phyloP scores from a whole-genome alignment of 768 basidiomycete genomes.

The Multifurca ochricompacta region DNA sequence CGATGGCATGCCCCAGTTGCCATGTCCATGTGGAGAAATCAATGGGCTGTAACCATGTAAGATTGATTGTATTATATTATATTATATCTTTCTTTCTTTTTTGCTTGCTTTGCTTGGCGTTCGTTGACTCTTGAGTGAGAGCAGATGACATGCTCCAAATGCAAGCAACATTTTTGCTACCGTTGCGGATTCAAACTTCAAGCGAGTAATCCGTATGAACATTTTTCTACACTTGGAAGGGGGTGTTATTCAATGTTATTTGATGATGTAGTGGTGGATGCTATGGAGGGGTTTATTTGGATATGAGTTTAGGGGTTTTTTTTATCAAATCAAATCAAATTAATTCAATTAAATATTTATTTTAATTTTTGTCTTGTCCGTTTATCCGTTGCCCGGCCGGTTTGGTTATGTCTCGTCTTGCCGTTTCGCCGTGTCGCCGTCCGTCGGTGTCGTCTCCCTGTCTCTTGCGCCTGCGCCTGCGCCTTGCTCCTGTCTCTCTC shows the following conservation, averaged over 20 bases:
- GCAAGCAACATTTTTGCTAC: constrained; percentile 75
- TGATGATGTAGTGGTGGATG: constrained; percentile 40
- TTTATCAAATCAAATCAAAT: background rate
- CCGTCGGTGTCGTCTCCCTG: background rate
- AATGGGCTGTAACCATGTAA: constrained; percentile 81
- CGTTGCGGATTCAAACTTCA: constrained; percentile 55
- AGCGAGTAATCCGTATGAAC: constrained; percentile 49
- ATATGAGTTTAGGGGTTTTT: constrained; percentile 6
- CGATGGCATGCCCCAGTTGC: constrained; percentile 72
- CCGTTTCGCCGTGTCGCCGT: background rate
- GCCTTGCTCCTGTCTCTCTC: no score
- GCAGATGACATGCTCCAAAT: constrained; percentile 76
- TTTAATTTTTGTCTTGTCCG: background rate
- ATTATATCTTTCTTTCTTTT: no score
- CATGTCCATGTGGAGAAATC: constrained; percentile 64
- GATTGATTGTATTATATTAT: constrained; percentile 10
- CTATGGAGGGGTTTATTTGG: constrained; percentile 35
- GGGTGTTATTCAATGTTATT: constrained; percentile 62
- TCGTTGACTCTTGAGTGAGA: constrained; percentile 5
- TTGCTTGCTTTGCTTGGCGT: background rate
- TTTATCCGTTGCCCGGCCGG: no score
- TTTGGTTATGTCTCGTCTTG: constrained; percentile 1
- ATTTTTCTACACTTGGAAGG: constrained; percentile 50
- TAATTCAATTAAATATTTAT: background rate
- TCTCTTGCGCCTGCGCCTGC: background rate